A percentile compares a stretch with the other conserved stretches of the same genome.
phyloP scores from a whole-genome alignment of 2,329 filamentous ascomycete genomes.

The Chalara sp. region DNA sequence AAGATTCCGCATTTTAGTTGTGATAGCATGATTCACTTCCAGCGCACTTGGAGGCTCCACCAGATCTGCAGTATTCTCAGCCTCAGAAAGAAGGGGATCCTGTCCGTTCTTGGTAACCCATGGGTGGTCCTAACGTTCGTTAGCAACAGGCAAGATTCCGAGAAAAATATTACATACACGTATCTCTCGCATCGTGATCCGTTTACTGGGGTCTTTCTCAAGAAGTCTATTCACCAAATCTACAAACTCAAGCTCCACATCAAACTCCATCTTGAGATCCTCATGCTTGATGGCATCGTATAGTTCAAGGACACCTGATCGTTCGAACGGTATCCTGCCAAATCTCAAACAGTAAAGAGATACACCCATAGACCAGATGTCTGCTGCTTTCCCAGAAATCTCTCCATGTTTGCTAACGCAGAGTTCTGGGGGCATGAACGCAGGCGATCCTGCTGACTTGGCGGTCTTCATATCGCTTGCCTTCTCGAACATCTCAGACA shows the following conservation, averaged over 20 bases:
- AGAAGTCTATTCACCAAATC: constrained; percentile 70
- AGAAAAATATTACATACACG: constrained; percentile 51
- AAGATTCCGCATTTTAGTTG: constrained; percentile 78
- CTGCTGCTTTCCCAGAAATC: constrained; percentile 81
- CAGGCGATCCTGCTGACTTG: constrained; percentile 90
- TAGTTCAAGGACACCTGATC: constrained; percentile 71
- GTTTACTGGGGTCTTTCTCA: constrained; percentile 76
- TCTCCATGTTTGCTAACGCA: constrained; percentile 82
- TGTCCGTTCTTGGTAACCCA: constrained; percentile 83
- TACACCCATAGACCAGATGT: constrained; percentile 98
- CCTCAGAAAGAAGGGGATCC: constrained; percentile 70
- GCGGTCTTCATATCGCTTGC: constrained; percentile 79
- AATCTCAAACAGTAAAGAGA: constrained; percentile 90
- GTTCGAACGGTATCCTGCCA: constrained; percentile 80
- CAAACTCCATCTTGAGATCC: constrained; percentile 51
- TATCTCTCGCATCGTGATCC: constrained; percentile 77
- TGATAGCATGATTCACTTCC: constrained; percentile 87
- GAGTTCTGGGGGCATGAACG: constrained; percentile 88
- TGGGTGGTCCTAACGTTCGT: constrained; percentile 63
- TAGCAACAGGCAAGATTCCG: constrained; percentile 2
- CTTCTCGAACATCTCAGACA: constrained; percentile 97
- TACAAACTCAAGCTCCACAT: constrained; percentile 60
- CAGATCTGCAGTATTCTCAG: constrained; percentile 79
- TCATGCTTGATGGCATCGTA: constrained; percentile 83
- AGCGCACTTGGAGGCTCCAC: constrained; percentile 82